Percentiles rank a stretch among this genome's conserved stretches.
Evolutionary conservation across 805 yeast genomes (phyloP).

Genomic region (Maudiozyma turicensis): DNA sequence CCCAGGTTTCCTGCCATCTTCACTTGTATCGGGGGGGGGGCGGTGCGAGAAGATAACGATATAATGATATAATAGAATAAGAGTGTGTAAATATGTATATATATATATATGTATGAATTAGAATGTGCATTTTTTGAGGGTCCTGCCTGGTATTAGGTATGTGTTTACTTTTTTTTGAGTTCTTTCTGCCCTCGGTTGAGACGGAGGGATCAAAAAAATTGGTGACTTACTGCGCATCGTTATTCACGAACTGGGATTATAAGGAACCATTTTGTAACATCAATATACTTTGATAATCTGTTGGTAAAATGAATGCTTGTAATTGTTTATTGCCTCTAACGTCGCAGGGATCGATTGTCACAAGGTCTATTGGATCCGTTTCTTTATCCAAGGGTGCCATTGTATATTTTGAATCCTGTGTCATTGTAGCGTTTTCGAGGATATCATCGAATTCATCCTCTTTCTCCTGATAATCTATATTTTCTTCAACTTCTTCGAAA

Average conservation of each 20-base stretch:
- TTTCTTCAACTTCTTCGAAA: slow-evolving; percentile 88
- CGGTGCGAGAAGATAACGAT: too few relatives aligned
- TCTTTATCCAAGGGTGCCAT: slow-evolving; percentile 41
- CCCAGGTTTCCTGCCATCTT: not conserved
- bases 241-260: not conserved
- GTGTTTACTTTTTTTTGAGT: too few relatives aligned
- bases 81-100: too few relatives aligned
- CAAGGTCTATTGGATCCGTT: slow-evolving; percentile 52
- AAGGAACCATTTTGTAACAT: slow-evolving; percentile 10
- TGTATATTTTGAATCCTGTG: not conserved
- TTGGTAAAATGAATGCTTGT: slow-evolving; percentile 51
- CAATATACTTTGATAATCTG: slow-evolving; percentile 28
- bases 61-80: too few relatives aligned
- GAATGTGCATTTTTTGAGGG: too few relatives aligned
- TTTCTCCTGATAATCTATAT: slow-evolving; percentile 73
- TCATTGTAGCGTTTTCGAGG: not conserved
- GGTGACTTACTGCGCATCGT: not conserved
- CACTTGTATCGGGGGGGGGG: not conserved
- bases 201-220: not conserved
- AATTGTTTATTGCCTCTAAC: slow-evolving; percentile 60
- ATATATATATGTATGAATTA: too few relatives aligned
- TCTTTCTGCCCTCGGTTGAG: not conserved
- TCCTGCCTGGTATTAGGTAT: too few relatives aligned
- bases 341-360: slow-evolving; percentile 52
- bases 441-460: slow-evolving; percentile 79